Evolutionary conservation across 2,329 filamentous ascomycete genomes (phyloP), one percentile per base, ranked within the genome.

Genomic region (Ceratocystis eucalypticola): DNA sequence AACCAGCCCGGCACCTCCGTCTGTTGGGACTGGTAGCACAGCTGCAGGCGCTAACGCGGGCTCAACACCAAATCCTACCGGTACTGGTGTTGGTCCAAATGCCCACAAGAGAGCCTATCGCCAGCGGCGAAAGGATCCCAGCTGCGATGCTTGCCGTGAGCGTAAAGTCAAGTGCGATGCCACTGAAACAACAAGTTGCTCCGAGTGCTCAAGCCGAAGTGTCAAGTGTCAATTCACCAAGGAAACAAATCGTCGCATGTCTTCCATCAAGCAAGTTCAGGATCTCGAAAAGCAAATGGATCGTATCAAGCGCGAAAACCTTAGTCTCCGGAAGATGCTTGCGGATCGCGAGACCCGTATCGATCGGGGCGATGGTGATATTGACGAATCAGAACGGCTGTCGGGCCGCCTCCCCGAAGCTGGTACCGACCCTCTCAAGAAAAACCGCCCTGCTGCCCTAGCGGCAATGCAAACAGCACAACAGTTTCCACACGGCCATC

Each of bases 141-240:
- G 91, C 73, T 99, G 94, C 75, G 94, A 99, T 79, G 94, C 94
- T 63, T 99, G 94, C 74, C 84, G 94, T 68, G 94, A 99, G 72
- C 79, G 86, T 70, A 88, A 88, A 76, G 86, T 88, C 73, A 88
- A 88, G 82, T 99, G 94, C 75, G 94, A 99, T 78, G 94, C 94
- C 41, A 97, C 94, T 17, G 94, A 97, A 74, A 96, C 90, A 20
- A 87, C 89, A 10, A 96, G 93, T 76, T 99, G 94, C 75, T 96
- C 94, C 1, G 94, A 99, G 77, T 99, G 94, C 77, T 94, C 91
- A 3, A 96, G 92, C 74, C 87, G 94, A 70, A 95, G 93, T 74
- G 93, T 97, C 70, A 96, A 95, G 75, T 99, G 94, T 74, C 93
- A 97, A 73, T 99, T 99, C 74, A 99, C 94, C 62, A 99, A 99